These are phyloP conservation scores for Sphagnum tenellum DNA, from an alignment of 225 moss, liverwort and hornwort species.

Conservation along the genomic window DNA sequence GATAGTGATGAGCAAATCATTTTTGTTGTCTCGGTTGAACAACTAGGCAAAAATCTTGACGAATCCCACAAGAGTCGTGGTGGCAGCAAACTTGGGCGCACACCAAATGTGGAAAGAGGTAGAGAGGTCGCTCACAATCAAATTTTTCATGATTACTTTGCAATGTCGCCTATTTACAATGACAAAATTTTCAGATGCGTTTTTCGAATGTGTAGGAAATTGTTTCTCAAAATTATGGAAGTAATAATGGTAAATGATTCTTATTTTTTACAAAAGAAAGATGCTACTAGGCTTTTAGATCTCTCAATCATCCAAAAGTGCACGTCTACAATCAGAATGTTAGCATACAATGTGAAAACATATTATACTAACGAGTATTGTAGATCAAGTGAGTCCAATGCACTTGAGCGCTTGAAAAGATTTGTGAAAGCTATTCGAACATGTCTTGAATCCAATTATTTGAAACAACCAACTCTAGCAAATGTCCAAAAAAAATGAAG, in stretches of 20 bases:
- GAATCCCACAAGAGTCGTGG: too few relatives aligned
- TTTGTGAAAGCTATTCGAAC: not conserved
- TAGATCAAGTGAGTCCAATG: not conserved
- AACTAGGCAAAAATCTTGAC: too few relatives aligned
- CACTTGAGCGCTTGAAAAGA: not conserved
- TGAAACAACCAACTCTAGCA: not conserved
- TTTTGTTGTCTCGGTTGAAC: too few relatives aligned
- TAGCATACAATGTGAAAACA: not conserved
- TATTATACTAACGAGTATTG: not conserved
- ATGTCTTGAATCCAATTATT: not conserved
- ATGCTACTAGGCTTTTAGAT: not conserved
- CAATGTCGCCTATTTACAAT: too few relatives aligned
- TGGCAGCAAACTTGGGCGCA: too few relatives aligned
- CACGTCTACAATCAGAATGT: not conserved
- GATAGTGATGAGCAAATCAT: too few relatives aligned
- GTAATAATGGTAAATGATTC: not conserved
- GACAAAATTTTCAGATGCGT: too few relatives aligned
- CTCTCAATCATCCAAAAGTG: not conserved
- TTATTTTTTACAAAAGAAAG: not conserved
- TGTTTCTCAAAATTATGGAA: not conserved
- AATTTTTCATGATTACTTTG: too few relatives aligned
- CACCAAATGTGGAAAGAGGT: too few relatives aligned
- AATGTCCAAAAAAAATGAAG: not conserved
- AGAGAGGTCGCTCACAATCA: too few relatives aligned
- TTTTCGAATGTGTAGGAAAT: not conserved